Percentiles rank a stretch among this genome's conserved stretches.
phyloP scores from a whole-genome alignment of 1,284 basidiomycete genomes.

The Takashimella tepidaria region DNA sequence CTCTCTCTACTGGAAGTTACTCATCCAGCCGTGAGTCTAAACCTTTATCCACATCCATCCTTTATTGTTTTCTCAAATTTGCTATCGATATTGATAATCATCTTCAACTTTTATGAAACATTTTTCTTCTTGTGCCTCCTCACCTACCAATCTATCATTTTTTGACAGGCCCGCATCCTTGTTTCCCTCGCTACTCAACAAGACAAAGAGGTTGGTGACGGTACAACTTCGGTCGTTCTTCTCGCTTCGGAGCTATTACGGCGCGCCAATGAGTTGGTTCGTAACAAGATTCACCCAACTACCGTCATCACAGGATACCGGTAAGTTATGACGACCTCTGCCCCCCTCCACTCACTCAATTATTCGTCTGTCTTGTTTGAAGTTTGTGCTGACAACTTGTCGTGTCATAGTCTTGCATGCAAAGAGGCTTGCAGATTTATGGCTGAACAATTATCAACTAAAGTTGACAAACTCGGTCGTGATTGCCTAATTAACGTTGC shows the following conservation, averaged over 20 bases:
- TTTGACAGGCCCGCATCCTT: conserved; percentile 78
- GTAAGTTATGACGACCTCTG: conserved; percentile 24
- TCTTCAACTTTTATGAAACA: background rate
- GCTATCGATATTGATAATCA: background rate
- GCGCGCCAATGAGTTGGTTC: conserved; percentile 95
- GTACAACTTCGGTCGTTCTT: conserved; percentile 97
- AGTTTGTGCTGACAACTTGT: no score
- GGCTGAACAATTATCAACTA: conserved; percentile 94
- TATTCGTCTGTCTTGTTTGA: no score
- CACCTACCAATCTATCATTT: no score
- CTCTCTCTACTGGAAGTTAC: conserved; percentile 86
- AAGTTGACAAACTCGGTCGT: conserved; percentile 84
- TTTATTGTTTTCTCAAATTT: background rate
- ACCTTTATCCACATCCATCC: background rate
- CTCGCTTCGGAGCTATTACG: conserved; percentile 92
- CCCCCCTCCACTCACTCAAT: no score
- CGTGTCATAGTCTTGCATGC: conserved; percentile 65
- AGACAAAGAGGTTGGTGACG: conserved; percentile 99
- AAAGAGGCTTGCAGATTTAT: conserved; percentile 97
- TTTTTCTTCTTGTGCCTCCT: background rate
- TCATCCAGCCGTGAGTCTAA: conserved; percentile 68
- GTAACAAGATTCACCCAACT: conserved; percentile 97
- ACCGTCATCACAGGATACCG: conserved; percentile 99
- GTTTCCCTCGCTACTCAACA: conserved; percentile 99
- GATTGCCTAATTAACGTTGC: conserved; percentile 94